Conservation (phyloP, 2,329 filamentous ascomycete species). For the Hymenoscyphus linearis region DNA sequence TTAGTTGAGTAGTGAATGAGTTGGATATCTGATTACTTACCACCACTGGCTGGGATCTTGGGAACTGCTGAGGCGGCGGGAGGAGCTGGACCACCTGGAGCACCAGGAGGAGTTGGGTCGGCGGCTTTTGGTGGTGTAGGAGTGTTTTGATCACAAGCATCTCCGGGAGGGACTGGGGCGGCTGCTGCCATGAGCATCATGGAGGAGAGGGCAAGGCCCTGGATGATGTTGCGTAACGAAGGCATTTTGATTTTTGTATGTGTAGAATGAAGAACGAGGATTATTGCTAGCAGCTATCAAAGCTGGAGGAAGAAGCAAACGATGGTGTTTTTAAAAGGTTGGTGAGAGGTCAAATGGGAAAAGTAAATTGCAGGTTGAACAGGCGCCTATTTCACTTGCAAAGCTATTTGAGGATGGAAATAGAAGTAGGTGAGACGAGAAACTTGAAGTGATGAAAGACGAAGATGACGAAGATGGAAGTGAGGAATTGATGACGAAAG, state of each 20-base stretch:
- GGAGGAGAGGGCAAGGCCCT: conserved; percentile 20
- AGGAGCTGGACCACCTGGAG: neutral
- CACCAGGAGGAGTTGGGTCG: neutral
- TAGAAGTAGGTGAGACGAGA: conserved; percentile 1
- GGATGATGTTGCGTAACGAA: conserved; percentile 22
- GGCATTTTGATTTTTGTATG: conserved; percentile 19
- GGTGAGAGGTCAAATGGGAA: neutral
- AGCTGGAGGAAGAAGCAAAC: neutral
- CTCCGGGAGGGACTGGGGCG: conserved; percentile 11
- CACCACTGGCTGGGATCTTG: conserved; percentile 20
- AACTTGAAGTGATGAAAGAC: neutral
- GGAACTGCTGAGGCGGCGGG: conserved; percentile 10
- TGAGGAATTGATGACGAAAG: neutral
- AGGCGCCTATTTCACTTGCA: neutral
- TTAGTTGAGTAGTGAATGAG: conserved; percentile 4
- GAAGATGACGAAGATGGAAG: neutral
- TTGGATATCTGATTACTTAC: conserved; percentile 13
- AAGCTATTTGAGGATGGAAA: neutral
- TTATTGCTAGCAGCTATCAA: neutral
- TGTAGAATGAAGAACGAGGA: neutral
- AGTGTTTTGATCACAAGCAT: neutral
- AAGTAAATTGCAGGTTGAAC: conserved; percentile 1
- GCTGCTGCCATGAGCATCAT: conserved; percentile 19
- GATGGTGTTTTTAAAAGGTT: neutral
- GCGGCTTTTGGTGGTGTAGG: neutral